Evolutionary conservation across 768 basidiomycete genomes (phyloP).

Genomic region (Podaxis sp.): DNA sequence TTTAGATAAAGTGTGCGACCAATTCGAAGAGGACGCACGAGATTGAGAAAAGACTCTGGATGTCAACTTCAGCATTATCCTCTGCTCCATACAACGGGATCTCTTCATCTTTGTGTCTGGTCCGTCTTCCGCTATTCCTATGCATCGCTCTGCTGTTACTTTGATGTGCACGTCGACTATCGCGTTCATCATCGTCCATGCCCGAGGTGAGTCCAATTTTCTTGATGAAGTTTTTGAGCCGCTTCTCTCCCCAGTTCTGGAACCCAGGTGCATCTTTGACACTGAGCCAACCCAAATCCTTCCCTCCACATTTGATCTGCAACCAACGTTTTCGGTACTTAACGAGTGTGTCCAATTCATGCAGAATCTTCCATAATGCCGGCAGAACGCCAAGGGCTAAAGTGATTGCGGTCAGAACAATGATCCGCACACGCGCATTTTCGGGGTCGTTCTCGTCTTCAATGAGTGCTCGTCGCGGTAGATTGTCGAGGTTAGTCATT

Average conservation of each 20-base stretch:
- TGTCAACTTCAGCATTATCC: constrained; percentile 53
- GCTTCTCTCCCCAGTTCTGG: constrained; percentile 67
- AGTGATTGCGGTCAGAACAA: constrained; percentile 61
- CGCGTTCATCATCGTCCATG: constrained; percentile 28
- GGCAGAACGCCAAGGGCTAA: constrained; percentile 62
- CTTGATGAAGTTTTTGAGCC: constrained; percentile 63
- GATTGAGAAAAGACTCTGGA: constrained; percentile 71
- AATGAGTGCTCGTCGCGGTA: constrained; percentile 28
- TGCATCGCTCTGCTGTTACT: constrained; percentile 20
- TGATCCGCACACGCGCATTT: constrained; percentile 56
- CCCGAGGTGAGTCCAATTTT: constrained; percentile 63
- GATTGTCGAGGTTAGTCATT: constrained; percentile 23
- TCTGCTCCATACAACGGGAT: constrained; percentile 37
- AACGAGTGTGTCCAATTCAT: constrained; percentile 55
- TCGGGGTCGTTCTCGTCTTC: constrained; percentile 30
- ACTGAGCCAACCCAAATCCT: constrained; percentile 76
- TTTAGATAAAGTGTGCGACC: constrained; percentile 1
- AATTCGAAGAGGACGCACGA: constrained; percentile 39
- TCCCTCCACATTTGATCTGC: constrained; percentile 56
- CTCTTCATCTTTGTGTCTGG: constrained; percentile 35
- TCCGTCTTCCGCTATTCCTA: constrained; percentile 25
- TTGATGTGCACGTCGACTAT: constrained; percentile 16
- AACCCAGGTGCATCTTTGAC: constrained; percentile 61
- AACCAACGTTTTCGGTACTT: constrained; percentile 58
- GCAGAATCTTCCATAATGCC: constrained; percentile 57